Percentiles rank a stretch among this genome's conserved stretches.
These are phyloP conservation scores for Berberis vulgaris DNA, from an alignment of 164 flowering plant species.

Conservation along the genomic window DNA sequence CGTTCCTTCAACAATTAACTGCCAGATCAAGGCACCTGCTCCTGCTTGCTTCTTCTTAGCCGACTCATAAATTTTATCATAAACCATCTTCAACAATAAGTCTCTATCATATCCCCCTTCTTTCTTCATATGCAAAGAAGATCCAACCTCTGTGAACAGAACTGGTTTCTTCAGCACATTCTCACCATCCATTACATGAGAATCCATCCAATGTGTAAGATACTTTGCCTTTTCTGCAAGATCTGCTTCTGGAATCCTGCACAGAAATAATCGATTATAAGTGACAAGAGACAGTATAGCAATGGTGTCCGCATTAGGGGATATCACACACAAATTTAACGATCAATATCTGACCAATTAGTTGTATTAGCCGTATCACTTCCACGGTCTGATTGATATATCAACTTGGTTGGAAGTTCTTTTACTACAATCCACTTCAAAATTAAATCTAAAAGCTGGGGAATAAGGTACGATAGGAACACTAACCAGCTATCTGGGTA, in stretches of 20 bases:
- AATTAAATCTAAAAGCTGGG: too few relatives aligned
- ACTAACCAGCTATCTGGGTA: conserved; percentile 69
- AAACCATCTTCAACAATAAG: conserved; percentile 29
- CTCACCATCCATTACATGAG: conserved; percentile 47
- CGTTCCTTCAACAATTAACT: conserved; percentile 42
- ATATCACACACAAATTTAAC: too few relatives aligned
- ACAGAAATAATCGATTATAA: conserved; percentile 7
- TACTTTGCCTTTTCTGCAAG: conserved; percentile 29
- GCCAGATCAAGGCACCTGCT: conserved; percentile 62
- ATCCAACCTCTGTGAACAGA: conserved; percentile 52
- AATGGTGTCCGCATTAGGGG: too few relatives aligned
- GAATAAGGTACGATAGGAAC: neutral
- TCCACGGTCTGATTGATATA: too few relatives aligned
- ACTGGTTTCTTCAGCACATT: conserved; percentile 47
- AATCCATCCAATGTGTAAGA: conserved; percentile 42
- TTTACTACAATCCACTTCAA: neutral
- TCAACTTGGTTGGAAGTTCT: neutral
- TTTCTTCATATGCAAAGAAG: conserved; percentile 16
- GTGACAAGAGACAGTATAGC: neutral
- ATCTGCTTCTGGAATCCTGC: conserved; percentile 41
- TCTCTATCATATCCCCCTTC: conserved; percentile 23
- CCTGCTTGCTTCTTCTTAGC: conserved; percentile 43
- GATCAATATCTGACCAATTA: too few relatives aligned
- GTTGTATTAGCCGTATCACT: too few relatives aligned
- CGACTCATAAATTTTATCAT: conserved; percentile 43